These are phyloP conservation scores for Tillandsia fasciculata DNA, from an alignment of 176 grass and related monocot species.

Conservation along the genomic window DNA sequence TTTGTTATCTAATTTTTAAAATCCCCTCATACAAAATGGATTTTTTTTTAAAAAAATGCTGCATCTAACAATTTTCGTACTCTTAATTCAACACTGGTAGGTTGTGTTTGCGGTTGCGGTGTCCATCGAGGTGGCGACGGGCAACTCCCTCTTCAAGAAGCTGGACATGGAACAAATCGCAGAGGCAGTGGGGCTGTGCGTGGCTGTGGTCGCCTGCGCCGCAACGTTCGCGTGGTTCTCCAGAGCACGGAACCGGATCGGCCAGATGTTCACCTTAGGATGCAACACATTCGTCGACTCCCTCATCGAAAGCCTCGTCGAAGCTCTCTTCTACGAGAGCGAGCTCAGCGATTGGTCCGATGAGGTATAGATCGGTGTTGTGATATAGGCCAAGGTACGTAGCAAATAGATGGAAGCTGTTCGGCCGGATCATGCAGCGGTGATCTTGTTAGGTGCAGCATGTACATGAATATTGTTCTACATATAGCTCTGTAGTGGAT, in stretches of 20 bases:
- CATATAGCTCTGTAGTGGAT: too few species aligned
- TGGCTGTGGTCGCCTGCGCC: constrained; percentile 55
- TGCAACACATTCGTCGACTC: constrained; percentile 86
- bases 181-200: constrained; percentile 62
- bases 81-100: neutral
- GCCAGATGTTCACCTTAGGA: constrained; percentile 66
- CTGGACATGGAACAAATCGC: constrained; percentile 70
- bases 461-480: too few species aligned
- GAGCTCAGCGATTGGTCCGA: constrained; percentile 85
- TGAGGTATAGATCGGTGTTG: constrained; percentile 28
- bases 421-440: too few species aligned
- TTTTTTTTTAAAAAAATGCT: too few species aligned
- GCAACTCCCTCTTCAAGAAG: constrained; percentile 93
- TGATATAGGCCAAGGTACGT: too few species aligned
- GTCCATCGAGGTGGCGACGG: constrained; percentile 65
- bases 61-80: too few species aligned
- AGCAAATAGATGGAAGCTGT: too few species aligned
- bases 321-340: constrained; percentile 74
- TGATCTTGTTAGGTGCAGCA: too few species aligned
- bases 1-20: neutral
- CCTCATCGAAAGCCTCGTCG: constrained; percentile 89
- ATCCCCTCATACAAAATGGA: neutral
- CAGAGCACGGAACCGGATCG: constrained; percentile 61
- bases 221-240: constrained; percentile 74
- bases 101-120: constrained; percentile 66